Evolutionary conservation across 1,284 basidiomycete genomes (phyloP).

Genomic region (Moniliella sp.): DNA sequence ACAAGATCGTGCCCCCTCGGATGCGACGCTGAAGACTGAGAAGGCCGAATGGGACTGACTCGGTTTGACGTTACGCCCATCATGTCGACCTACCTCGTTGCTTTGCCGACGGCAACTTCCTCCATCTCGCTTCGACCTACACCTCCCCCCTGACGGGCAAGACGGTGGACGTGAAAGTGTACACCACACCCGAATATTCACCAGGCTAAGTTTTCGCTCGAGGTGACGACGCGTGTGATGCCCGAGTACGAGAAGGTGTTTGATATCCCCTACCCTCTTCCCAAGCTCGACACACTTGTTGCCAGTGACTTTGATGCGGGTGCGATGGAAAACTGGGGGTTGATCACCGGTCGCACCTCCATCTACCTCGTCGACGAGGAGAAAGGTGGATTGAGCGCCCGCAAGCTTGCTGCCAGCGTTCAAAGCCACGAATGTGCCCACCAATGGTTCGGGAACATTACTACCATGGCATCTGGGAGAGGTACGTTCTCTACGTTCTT

Average conservation of each 20-base stretch:
- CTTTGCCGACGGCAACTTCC: slow-evolving; percentile 71
- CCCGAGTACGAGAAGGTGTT: slow-evolving; percentile 79
- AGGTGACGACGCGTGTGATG: slow-evolving; percentile 64
- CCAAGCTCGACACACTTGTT: slow-evolving; percentile 43
- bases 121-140: slow-evolving; percentile 52
- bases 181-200: slow-evolving; percentile 63
- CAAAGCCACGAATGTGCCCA: slow-evolving; percentile 53
- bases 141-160: slow-evolving; percentile 60
- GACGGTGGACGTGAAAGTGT: slow-evolving; percentile 61
- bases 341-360: slow-evolving; percentile 71
- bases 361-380: slow-evolving; percentile 62
- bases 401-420: slow-evolving; percentile 55
- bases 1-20: slow-evolving; percentile 42
- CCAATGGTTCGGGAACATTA: slow-evolving; percentile 58
- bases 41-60: slow-evolving; percentile 31
- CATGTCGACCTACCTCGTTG: slow-evolving; percentile 78
- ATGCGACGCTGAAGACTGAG: slow-evolving; percentile 8
- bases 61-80: slow-evolving; percentile 33
- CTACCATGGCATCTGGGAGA: slow-evolving; percentile 69
- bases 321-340: slow-evolving; percentile 69
- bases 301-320: slow-evolving; percentile 61
- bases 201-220: slow-evolving; percentile 54
- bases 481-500: background rate
- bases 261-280: slow-evolving; percentile 69
- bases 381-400: slow-evolving; percentile 52